These are phyloP conservation scores for Phenoliferia sp. DNA, from an alignment of 1,284 basidiomycete species.

Conservation along the genomic window DNA sequence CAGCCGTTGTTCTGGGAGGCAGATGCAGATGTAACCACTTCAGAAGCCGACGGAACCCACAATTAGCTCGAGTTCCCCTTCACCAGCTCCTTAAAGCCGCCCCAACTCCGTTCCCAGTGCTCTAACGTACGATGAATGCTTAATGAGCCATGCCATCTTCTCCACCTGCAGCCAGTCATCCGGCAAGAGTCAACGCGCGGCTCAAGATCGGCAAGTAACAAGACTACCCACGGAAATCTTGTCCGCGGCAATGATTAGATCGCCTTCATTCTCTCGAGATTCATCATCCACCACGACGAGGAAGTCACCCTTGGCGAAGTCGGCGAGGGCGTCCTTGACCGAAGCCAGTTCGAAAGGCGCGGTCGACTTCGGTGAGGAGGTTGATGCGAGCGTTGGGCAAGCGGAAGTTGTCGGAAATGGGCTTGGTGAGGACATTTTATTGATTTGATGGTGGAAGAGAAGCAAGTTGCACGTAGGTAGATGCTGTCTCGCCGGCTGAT, in stretches of 20 bases:
- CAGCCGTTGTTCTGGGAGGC: slow-evolving; percentile 70
- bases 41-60: background rate
- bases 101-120: background rate
- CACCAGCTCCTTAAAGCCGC: background rate
- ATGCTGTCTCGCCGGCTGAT: too few relatives aligned
- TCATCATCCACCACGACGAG: slow-evolving; percentile 95
- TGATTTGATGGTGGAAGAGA: too few relatives aligned
- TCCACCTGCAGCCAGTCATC: slow-evolving; percentile 69
- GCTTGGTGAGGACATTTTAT: background rate
- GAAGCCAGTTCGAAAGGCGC: slow-evolving; percentile 52
- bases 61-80: background rate
- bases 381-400: background rate
- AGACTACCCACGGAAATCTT: slow-evolving; percentile 39
- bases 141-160: slow-evolving; percentile 99
- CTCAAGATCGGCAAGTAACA: background rate
- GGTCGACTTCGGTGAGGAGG: background rate
- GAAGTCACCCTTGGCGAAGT: slow-evolving; percentile 78
- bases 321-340: slow-evolving; percentile 72
- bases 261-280: slow-evolving; percentile 87
- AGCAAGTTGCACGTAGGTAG: too few relatives aligned
- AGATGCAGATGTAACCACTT: slow-evolving; percentile 92
- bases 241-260: slow-evolving; percentile 77
- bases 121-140: slow-evolving; percentile 73
- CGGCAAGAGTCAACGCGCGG: background rate
- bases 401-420: background rate